Evolutionary conservation across 768 basidiomycete genomes (phyloP).

Genomic region (Plicaturopsis crispa): DNA sequence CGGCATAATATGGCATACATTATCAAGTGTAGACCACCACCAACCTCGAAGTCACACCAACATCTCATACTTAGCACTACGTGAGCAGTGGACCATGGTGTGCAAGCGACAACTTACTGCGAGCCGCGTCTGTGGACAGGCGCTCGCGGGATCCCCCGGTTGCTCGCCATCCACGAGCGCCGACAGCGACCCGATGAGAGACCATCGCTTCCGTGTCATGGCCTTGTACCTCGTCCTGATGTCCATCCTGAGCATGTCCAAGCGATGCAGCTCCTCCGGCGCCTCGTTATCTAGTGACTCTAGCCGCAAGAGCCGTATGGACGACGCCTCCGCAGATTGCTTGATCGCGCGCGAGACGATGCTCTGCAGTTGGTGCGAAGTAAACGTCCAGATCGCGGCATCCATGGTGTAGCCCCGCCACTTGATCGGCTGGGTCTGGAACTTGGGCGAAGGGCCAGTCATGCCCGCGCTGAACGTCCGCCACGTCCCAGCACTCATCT

Average conservation of each 20-base stretch:
- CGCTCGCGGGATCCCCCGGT: too few relatives aligned
- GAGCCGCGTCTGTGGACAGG: too few relatives aligned
- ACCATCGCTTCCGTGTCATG: conserved; percentile 43
- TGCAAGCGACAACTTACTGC: too few relatives aligned
- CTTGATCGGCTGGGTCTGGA: conserved; percentile 47
- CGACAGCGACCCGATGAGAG: conserved; percentile 41
- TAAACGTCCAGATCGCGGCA: conserved; percentile 81
- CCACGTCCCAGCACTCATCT: conserved; percentile 12
- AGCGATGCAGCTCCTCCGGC: conserved; percentile 49
- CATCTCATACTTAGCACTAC: too few relatives aligned
- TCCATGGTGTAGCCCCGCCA: conserved; percentile 77
- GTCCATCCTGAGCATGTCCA: conserved; percentile 54
- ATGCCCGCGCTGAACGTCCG: conserved; percentile 15
- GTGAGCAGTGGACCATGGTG: too few relatives aligned
- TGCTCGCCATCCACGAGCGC: conserved; percentile 34
- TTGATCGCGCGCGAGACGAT: conserved; percentile 71
- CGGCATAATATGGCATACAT: too few relatives aligned
- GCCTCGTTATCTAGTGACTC: conserved; percentile 60
- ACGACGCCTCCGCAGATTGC: conserved; percentile 62
- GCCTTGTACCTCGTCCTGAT: conserved; percentile 58
- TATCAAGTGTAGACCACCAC: too few relatives aligned
- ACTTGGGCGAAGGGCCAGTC: conserved; percentile 38
- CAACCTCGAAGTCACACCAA: too few relatives aligned
- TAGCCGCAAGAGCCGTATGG: conserved; percentile 59
- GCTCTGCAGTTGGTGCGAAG: conserved; percentile 60